Evolutionary conservation across 2,329 filamentous ascomycete genomes (phyloP).

Genomic region (Fusarium subglutinans): DNA sequence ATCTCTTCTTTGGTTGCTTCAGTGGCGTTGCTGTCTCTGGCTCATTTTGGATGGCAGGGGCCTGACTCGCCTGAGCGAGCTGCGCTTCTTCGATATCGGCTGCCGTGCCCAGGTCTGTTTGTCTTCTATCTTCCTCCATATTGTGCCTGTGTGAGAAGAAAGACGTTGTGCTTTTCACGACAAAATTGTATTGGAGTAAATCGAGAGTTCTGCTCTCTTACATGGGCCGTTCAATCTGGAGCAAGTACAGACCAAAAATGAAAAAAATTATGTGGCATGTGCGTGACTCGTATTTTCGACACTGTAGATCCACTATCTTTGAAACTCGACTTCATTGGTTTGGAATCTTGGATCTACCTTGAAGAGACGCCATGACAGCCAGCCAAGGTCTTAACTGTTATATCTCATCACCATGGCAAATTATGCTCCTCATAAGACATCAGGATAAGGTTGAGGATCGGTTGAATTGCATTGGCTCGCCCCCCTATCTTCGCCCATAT

Average conservation of each 20-base stretch:
- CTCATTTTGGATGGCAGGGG: slow-evolving; percentile 26
- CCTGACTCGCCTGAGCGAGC: slow-evolving; percentile 45
- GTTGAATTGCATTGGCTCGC: slow-evolving; percentile 46
- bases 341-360: neutral
- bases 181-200: neutral
- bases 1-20: slow-evolving; percentile 88
- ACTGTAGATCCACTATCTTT: slow-evolving; percentile 39
- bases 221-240: neutral
- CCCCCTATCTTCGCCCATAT: slow-evolving; percentile 44
- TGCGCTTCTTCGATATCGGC: slow-evolving; percentile 68
- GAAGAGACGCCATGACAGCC: slow-evolving; percentile 19
- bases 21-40: slow-evolving; percentile 51
- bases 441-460: slow-evolving; percentile 17
- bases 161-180: neutral
- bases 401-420: slow-evolving; percentile 28
- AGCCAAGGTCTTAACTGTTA: neutral
- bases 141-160: neutral
- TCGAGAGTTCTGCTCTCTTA: neutral
- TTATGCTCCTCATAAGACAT: neutral
- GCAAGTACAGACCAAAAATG: neutral
- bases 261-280: slow-evolving; percentile 36
- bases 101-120: slow-evolving; percentile 75
- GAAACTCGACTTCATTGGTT: slow-evolving; percentile 29
- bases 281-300: slow-evolving; percentile 13
- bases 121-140: slow-evolving; percentile 81